Conservation (phyloP, 169 alveolate genomes). For the Eimeria falciformis region DNA sequence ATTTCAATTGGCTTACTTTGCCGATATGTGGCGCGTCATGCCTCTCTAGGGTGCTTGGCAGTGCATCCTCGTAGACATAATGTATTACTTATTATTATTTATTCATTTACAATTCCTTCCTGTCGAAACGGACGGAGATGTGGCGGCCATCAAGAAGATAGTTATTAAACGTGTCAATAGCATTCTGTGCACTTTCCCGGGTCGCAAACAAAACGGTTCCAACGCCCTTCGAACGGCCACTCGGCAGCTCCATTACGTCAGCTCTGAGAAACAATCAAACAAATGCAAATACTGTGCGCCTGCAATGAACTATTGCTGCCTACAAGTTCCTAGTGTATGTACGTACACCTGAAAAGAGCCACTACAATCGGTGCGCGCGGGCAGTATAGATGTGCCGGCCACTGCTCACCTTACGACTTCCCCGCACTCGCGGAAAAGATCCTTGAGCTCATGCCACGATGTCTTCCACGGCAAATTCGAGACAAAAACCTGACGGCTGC, state of each 20-base stretch:
- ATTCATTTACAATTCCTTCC: constrained; percentile 60
- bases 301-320: neutral
- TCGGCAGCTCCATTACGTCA: constrained; percentile 77
- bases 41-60: no score
- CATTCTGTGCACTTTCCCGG: constrained; percentile 78
- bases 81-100: no score
- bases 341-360: no score
- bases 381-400: no score
- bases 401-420: constrained; percentile 78
- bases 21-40: no score
- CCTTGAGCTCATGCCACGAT: constrained; percentile 80
- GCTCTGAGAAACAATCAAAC: constrained; percentile 44
- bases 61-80: no score
- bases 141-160: constrained; percentile 78
- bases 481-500: constrained; percentile 75
- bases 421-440: constrained; percentile 79
- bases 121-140: constrained; percentile 79
- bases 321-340: neutral
- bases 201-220: constrained; percentile 76
- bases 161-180: constrained; percentile 68
- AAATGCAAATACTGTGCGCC: neutral
- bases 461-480: constrained; percentile 80
- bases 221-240: constrained; percentile 80
- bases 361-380: no score
- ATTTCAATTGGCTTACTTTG: no score